Evolutionary conservation across 345 rosid species (phyloP).

Genomic region (Citrus unshiu): DNA sequence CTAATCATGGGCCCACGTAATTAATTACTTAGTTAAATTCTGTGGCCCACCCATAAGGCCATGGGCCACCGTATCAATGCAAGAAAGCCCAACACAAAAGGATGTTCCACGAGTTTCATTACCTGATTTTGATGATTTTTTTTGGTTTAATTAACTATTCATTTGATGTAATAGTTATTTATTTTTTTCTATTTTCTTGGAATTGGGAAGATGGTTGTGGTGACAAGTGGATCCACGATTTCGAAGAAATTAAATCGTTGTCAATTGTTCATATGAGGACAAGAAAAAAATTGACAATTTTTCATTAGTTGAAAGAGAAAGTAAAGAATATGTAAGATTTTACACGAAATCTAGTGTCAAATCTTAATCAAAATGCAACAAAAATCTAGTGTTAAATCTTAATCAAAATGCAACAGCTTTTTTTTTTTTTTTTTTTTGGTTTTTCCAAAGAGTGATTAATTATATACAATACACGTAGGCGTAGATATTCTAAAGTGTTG

Average conservation of each 20-base stretch:
- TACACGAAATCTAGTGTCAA: background rate
- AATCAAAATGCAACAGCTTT: background rate
- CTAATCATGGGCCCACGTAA: background rate
- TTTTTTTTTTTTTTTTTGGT: background rate
- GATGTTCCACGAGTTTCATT: background rate
- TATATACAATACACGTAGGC: too few species aligned
- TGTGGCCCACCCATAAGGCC: background rate
- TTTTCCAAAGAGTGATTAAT: background rate
- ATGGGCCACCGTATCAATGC: background rate
- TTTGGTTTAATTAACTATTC: background rate
- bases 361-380: background rate
- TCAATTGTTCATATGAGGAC: background rate
- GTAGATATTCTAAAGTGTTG: background rate
- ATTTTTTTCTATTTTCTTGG: too few species aligned
- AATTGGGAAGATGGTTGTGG: background rate
- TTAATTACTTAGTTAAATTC: background rate
- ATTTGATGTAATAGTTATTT: background rate
- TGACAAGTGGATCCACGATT: background rate
- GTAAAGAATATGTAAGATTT: background rate
- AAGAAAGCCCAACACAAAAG: background rate
- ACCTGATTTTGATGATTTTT: background rate
- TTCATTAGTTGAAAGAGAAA: background rate
- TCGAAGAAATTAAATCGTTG: background rate
- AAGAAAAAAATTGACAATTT: background rate
- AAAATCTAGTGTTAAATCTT: background rate